Percentiles rank a stretch among this genome's conserved stretches.
phyloP scores from a whole-genome alignment of 805 yeast species.

The Candida stauntonica region DNA sequence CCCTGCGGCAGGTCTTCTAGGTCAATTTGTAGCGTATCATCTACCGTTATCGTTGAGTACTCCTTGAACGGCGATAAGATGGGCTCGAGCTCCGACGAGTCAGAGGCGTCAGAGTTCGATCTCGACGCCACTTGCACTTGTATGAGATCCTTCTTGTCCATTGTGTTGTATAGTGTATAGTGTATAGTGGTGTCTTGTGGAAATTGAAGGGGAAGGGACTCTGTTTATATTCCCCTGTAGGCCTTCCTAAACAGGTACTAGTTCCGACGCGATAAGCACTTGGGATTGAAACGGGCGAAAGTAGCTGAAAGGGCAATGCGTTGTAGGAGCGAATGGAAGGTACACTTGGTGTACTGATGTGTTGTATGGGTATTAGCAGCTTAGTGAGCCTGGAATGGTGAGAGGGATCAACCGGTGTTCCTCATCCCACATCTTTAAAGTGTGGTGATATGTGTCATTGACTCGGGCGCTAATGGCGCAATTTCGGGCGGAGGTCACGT shows the following conservation, averaged over 20 bases:
- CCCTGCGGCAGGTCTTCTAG: constrained; percentile 53
- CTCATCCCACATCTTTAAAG: no score
- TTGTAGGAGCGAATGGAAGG: no score
- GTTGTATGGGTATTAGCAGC: no score
- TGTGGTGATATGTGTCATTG: no score
- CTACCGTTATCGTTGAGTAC: constrained; percentile 2
- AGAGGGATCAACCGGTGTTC: no score
- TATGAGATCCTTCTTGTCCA: constrained; percentile 12
- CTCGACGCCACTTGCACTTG: constrained; percentile 16
- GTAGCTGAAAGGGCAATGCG: neutral
- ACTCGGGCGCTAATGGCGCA: no score
- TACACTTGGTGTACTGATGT: no score
- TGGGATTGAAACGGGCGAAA: neutral
- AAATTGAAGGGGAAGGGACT: neutral
- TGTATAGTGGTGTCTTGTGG: neutral
- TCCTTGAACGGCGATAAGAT: constrained; percentile 9
- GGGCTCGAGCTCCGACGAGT: constrained; percentile 8
- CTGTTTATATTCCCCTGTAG: neutral
- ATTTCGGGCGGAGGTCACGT: no score
- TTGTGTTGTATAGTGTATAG: neutral
- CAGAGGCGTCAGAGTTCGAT: constrained; percentile 21
- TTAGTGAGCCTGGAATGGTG: no score
- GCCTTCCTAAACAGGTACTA: neutral
- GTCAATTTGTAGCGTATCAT: constrained; percentile 12
- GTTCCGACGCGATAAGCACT: neutral